Evolutionary conservation across 2,329 filamentous ascomycete species (phyloP).

Genomic region (Byssoonygena ceratinophila): DNA sequence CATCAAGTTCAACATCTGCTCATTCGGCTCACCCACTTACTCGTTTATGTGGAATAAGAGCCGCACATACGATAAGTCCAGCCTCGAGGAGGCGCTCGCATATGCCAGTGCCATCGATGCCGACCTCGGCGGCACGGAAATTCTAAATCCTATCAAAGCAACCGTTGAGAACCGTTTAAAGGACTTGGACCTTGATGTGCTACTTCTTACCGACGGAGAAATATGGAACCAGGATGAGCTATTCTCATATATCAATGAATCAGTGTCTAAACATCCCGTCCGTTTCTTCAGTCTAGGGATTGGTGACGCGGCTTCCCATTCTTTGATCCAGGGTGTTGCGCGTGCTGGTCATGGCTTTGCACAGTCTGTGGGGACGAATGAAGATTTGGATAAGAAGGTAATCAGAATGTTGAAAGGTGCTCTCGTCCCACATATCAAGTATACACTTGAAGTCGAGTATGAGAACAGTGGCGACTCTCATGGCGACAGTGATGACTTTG

Average conservation of each 20-base stretch:
- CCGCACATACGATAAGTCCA: conserved; percentile 37
- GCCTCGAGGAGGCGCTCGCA: conserved; percentile 35
- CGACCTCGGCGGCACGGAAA: conserved; percentile 13
- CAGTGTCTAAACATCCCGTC: conserved; percentile 34
- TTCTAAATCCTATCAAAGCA: conserved; percentile 34
- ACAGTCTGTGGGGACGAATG: conserved; percentile 52
- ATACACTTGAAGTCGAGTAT: conserved; percentile 54
- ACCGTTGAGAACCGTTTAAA: conserved; percentile 39
- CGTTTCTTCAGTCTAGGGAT: conserved; percentile 49
- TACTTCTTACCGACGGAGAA: conserved; percentile 13
- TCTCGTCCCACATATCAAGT: conserved; percentile 54
- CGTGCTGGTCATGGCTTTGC: conserved; percentile 45
- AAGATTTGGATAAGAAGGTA: conserved; percentile 59
- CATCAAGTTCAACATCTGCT: conserved; percentile 21
- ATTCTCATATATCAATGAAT: conserved; percentile 3
- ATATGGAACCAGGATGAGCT: conserved; percentile 9
- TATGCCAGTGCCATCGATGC: conserved; percentile 38
- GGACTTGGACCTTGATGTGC: conserved; percentile 26
- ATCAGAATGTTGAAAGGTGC: conserved; percentile 65
- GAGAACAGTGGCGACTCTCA: conserved; percentile 14
- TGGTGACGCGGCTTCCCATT: conserved; percentile 44
- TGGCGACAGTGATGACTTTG: conserved; percentile 41
- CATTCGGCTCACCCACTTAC: conserved; percentile 8
- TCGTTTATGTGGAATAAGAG: conserved; percentile 8
- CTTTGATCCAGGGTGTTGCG: conserved; percentile 50